A percentile compares a stretch with the other conserved stretches of the same genome.
Conservation (phyloP, 169 alveolate species). For the Plasmodium gonderi region DNA sequence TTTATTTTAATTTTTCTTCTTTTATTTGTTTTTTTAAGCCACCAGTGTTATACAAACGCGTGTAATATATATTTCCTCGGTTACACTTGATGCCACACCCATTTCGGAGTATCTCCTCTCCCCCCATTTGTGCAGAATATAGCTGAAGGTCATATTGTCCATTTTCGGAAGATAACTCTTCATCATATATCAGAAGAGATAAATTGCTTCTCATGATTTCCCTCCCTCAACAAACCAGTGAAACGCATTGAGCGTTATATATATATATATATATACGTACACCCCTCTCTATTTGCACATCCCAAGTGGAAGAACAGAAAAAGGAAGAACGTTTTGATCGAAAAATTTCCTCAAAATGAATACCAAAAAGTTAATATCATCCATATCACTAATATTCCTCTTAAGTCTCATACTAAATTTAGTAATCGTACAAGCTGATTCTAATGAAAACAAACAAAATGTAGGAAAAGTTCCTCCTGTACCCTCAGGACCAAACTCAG, state of each 20-base stretch:
- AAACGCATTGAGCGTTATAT: too few relatives aligned
- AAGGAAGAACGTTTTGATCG: neutral
- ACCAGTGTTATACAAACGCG: neutral
- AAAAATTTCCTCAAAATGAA: conserved; percentile 20
- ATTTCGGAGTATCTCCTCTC: neutral
- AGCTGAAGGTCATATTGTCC: too few relatives aligned
- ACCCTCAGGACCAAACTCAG: neutral
- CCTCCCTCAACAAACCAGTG: too few relatives aligned
- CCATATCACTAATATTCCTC: conserved; percentile 9
- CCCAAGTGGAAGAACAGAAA: neutral
- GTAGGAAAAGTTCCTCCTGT: neutral
- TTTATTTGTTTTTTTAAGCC: neutral
- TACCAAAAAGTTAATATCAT: neutral
- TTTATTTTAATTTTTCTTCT: too few relatives aligned
- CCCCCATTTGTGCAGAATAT: too few relatives aligned
- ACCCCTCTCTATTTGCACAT: neutral
- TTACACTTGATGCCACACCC: too few relatives aligned
- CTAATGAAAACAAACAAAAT: conserved; percentile 22
- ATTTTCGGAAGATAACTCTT: too few relatives aligned
- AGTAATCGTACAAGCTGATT: neutral
- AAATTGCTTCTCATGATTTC: too few relatives aligned
- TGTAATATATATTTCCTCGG: too few relatives aligned
- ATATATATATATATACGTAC: neutral
- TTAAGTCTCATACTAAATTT: neutral
- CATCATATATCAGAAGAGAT: too few relatives aligned